Evolutionary conservation across 2,329 filamentous ascomycete species (phyloP).

Genomic region (Sporothrix sp.): DNA sequence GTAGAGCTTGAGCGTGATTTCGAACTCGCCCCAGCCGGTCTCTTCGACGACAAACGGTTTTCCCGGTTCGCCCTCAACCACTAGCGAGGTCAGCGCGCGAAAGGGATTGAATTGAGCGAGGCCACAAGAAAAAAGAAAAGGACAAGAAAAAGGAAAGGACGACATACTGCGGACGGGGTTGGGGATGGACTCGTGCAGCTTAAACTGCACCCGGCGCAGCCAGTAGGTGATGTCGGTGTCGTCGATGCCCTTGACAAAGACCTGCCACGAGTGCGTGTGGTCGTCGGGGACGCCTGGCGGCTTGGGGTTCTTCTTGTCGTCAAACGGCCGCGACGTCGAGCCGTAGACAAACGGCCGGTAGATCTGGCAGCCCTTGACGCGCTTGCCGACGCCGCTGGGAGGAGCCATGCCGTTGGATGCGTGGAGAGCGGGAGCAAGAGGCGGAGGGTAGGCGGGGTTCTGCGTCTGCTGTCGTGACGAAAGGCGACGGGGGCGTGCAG

Average conservation of each 20-base stretch:
- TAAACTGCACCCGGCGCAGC: constrained; percentile 95
- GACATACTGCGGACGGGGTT: constrained; percentile 69
- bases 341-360: constrained; percentile 62
- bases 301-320: constrained; percentile 67
- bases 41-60: constrained; percentile 75
- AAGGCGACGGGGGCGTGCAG: too few species aligned
- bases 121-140: background rate
- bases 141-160: background rate
- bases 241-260: constrained; percentile 85
- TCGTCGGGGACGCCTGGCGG: constrained; percentile 70
- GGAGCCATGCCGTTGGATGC: constrained; percentile 42
- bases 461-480: too few species aligned
- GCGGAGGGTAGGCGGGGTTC: too few species aligned
- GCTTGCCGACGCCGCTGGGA: constrained; percentile 48
- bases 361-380: constrained; percentile 56
- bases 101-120: background rate
- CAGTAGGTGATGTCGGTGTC: constrained; percentile 89
- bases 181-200: constrained; percentile 92
- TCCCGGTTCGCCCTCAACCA: constrained; percentile 61
- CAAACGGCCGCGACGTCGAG: constrained; percentile 69
- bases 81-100: constrained; percentile 17
- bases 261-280: constrained; percentile 94
- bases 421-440: background rate
- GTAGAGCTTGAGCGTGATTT: constrained; percentile 90
- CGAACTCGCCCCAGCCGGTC: constrained; percentile 97